A percentile compares a stretch with the other conserved stretches of the same genome.
Evolutionary conservation across 2,329 filamentous ascomycete genomes (phyloP).

Genomic region (Aspergillus ibericus): DNA sequence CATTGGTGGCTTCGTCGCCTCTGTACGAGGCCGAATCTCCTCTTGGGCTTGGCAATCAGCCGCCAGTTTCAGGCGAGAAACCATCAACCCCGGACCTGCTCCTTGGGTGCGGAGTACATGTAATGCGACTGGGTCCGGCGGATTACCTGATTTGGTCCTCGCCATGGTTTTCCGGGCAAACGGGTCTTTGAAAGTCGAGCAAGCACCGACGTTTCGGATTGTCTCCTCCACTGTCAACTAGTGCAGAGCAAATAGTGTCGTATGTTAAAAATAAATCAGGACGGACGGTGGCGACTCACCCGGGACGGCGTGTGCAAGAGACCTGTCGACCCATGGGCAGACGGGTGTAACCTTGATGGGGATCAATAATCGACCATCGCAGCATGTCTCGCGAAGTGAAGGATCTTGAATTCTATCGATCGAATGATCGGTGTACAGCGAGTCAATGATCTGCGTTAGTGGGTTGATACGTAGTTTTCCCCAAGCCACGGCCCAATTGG

Average conservation of each 20-base stretch:
- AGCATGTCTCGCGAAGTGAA: background rate
- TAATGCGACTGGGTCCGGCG: background rate
- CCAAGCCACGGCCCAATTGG: slow-evolving; percentile 4
- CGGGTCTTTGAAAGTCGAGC: background rate
- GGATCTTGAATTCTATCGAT: slow-evolving; percentile 13
- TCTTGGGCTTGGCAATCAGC: background rate
- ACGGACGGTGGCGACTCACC: background rate
- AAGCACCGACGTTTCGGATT: background rate
- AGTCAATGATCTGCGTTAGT: slow-evolving; percentile 9
- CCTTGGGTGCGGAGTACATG: background rate
- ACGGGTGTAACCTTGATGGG: background rate
- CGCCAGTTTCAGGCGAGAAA: background rate
- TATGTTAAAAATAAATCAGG: slow-evolving; percentile 14
- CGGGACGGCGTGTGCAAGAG: background rate
- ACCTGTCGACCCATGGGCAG: background rate
- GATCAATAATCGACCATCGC: background rate
- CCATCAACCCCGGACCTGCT: background rate
- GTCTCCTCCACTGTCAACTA: slow-evolving; percentile 9
- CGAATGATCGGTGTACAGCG: slow-evolving; percentile 18
- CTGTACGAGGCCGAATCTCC: background rate
- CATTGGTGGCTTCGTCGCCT: background rate
- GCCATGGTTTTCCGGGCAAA: background rate
- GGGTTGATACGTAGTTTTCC: slow-evolving; percentile 11
- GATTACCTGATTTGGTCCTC: background rate
- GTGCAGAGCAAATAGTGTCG: slow-evolving; percentile 14